Evolutionary conservation across 2,329 filamentous ascomycete species (phyloP), one percentile per base, ranked within the genome.

Genomic region (Talaromyces sp.): DNA sequence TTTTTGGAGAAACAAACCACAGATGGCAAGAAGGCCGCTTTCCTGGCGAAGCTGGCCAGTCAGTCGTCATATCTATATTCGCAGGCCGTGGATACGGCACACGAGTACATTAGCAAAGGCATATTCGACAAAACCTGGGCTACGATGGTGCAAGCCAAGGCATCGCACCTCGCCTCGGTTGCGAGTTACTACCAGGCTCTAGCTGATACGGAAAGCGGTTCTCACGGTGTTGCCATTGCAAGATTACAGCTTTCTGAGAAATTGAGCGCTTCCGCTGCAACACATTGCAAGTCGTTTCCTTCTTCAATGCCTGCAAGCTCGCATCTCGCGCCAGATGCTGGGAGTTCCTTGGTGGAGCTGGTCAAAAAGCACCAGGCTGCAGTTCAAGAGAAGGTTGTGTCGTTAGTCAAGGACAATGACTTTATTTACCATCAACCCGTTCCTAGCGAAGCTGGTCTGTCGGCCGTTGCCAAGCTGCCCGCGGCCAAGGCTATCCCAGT

Each of bases 401-500:
- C 91, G 64, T 83, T 93, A 56, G 83, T 85, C 67, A 96, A 96
- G 70, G 95, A 99, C 75, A 99, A 99, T 68, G 95, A 99, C 73
- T 98, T 95, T 75, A 96, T 99, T 73, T 99, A 99, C 72, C 95
- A 99, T 73, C 92, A 98, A 68, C 88, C 87, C 1, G 89, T 99
- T 1, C 94, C 95, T 0, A 88, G 89, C 9, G 92, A 97, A 75
- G 90, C 92, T 4, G 89, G 89, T 31, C 79, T 99, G 12, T 80
- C 91, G 1, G 84, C 89, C 1, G 92, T 99, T 56, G 85, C 92
- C 3, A 99, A 98, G 74, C 83, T 98, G 16, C 92, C 94, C 4
- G 96, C 95, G 1, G 93, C 95, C 7, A 99, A 99, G 75, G 92
- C 95, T 3, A 98, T 99, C 65, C 94, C 95, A 0, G 94, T 99